Evolutionary conservation across 192 early-diverging fungal genomes (phyloP), one percentile per base, ranked within the genome.

Genomic region (Coemansia umbellata): DNA sequence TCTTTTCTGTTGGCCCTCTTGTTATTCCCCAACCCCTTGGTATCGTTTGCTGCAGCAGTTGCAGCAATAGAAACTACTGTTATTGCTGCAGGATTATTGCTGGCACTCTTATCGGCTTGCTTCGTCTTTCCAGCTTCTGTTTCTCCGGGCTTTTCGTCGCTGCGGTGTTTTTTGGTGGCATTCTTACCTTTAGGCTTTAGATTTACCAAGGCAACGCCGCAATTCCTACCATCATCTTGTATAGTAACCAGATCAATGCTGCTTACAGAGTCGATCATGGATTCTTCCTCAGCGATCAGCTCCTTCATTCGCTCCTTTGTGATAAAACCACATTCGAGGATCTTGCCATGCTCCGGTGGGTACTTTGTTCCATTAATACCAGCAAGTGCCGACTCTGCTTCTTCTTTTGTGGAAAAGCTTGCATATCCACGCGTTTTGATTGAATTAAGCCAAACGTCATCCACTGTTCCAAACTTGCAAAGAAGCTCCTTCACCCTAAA

Each of bases 341-440:
- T 11, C 51, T 57, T 59, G 9, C 72, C 72, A 22, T 64, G 60
- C 26, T 68, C 72, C 1, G 64, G 60, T 10, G 64, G 72, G 36
- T 68, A 68, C 32, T 33, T 24, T 3, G 47, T 52, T 33, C 65
- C 65, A 44, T 74, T 68, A 48, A 63, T 49, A 3, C 43, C 47
- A 7, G 36, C 53, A 37, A 56, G 43, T 7, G 60, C 65, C 8
- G 72, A 36, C 28, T 47, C 41, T 1, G 65, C 60, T 19, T 63
- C 37, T 17, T 51, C 51, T n/a, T n/a, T 44, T 11, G 55, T 56
- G 4, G 30, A 31, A 57, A 64, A 74, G 39, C 49, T 57, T 30
- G 31, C 72, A 52, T 74, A 74, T 15, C 60, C 64, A 13, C 72
- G 72, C 4, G 72, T 74, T 27, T 74, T 74, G 47, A 74, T 74